phyloP scores from a whole-genome alignment of 1,284 basidiomycete species.

The Ceratobasidium sp. region DNA sequence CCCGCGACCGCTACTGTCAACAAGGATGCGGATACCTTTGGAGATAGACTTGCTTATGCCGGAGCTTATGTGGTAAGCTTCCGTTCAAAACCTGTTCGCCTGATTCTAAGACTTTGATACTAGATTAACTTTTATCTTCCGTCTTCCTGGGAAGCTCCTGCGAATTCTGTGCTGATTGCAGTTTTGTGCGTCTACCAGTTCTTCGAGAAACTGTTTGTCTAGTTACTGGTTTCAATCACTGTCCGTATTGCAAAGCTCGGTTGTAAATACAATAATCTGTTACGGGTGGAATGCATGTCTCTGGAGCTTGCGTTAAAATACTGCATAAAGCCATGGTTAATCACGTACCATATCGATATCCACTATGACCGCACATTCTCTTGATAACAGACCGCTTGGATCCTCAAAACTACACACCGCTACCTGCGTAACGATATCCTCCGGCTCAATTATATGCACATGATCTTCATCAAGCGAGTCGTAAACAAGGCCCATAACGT shows the following conservation, averaged over 20 bases:
- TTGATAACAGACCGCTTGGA: not conserved
- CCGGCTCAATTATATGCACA: conserved; percentile 12
- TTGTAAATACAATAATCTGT: not conserved
- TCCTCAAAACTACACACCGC: not conserved
- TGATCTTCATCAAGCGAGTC: not conserved
- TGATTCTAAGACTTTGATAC: not conserved
- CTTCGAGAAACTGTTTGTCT: not conserved
- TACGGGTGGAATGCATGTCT: not conserved
- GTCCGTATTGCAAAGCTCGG: too few species aligned
- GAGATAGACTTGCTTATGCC: not conserved
- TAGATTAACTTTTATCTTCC: conserved; percentile 4
- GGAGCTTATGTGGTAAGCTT: conserved; percentile 4
- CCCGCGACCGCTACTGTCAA: not conserved
- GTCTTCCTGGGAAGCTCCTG: not conserved
- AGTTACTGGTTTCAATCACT: too few species aligned
- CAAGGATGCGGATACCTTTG: not conserved
- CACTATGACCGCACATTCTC: not conserved
- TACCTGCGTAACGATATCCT: conserved; percentile 4
- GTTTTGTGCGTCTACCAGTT: not conserved
- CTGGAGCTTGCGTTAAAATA: not conserved
- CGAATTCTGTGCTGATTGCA: not conserved
- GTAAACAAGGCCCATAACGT: conserved; percentile 1
- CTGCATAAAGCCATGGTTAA: not conserved
- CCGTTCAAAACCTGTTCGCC: not conserved
- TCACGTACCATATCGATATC: conserved; percentile 14